Conservation (phyloP, 352 stramenopile species). For the Phytophthora colocasiae region DNA sequence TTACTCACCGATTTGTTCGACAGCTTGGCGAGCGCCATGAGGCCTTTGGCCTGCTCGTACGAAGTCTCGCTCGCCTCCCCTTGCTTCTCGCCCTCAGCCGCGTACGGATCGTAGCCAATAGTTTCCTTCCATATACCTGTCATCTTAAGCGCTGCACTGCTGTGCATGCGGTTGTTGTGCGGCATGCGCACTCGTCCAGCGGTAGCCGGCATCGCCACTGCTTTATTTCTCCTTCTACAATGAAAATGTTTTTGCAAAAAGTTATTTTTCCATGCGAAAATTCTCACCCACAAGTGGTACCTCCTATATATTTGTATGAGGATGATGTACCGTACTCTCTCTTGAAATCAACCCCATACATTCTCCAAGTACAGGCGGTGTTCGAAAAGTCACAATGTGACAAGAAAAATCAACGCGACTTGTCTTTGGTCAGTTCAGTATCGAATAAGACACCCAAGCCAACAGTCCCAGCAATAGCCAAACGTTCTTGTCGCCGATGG, state of each 20-base stretch:
- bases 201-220: constrained; percentile 79
- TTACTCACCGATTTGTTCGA: constrained; percentile 92
- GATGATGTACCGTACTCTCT: background rate
- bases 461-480: constrained; percentile 7
- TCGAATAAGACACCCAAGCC: constrained; percentile 22
- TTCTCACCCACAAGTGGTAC: background rate
- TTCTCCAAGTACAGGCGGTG: constrained; percentile 17
- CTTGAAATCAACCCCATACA: background rate
- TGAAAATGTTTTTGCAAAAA: constrained; percentile 1
- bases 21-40: constrained; percentile 95
- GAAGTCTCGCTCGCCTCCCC: constrained; percentile 66
- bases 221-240: background rate
- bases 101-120: constrained; percentile 97
- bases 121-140: constrained; percentile 97
- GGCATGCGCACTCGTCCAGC: constrained; percentile 94
- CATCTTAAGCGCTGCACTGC: constrained; percentile 94
- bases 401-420: constrained; percentile 14
- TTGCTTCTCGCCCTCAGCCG: constrained; percentile 66
- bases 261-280: constrained; percentile 6
- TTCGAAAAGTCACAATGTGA: constrained; percentile 24
- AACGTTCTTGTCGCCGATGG: constrained; percentile 16
- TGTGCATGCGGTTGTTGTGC: constrained; percentile 98
- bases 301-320: background rate
- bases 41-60: constrained; percentile 90
- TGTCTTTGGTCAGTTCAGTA: background rate